Conservation (phyloP, 2,329 filamentous ascomycete species). For the Pseudogymnoascus sp. region DNA sequence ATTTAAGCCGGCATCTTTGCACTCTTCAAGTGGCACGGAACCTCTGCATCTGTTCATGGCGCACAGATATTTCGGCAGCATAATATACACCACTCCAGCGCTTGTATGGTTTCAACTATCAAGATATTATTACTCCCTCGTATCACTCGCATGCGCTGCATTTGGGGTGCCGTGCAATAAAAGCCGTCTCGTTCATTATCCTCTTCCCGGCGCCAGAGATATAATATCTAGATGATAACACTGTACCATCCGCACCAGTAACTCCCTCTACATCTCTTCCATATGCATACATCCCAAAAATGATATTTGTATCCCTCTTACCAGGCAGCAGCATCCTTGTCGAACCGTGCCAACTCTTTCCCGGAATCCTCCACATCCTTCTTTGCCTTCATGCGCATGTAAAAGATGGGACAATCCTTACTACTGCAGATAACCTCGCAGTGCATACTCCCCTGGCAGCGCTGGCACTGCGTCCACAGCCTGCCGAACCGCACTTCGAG, state of each 20-base stretch:
- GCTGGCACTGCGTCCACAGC: constrained; percentile 95
- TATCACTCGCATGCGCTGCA: neutral
- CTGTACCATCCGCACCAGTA: neutral
- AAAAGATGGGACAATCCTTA: constrained; percentile 97
- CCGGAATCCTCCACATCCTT: constrained; percentile 95
- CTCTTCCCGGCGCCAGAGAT: neutral
- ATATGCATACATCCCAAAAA: constrained; percentile 1
- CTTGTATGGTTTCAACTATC: no score
- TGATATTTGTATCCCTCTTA: constrained; percentile 13
- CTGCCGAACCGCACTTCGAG: constrained; percentile 86
- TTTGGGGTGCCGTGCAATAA: neutral
- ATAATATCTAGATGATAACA: neutral
- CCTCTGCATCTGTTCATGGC: no score
- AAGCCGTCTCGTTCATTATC: neutral
- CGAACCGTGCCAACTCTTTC: constrained; percentile 83
- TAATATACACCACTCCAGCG: no score
- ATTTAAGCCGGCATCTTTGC: no score
- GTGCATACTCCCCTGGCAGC: constrained; percentile 96
- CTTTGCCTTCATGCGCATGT: constrained; percentile 99
- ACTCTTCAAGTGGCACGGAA: no score
- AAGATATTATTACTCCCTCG: no score
- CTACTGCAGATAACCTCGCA: constrained; percentile 96
- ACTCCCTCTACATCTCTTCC: neutral
- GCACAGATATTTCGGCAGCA: no score
- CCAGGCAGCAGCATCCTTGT: constrained; percentile 65